phyloP scores from a whole-genome alignment of 1,139 yeast species.

The Pichia sp. region DNA sequence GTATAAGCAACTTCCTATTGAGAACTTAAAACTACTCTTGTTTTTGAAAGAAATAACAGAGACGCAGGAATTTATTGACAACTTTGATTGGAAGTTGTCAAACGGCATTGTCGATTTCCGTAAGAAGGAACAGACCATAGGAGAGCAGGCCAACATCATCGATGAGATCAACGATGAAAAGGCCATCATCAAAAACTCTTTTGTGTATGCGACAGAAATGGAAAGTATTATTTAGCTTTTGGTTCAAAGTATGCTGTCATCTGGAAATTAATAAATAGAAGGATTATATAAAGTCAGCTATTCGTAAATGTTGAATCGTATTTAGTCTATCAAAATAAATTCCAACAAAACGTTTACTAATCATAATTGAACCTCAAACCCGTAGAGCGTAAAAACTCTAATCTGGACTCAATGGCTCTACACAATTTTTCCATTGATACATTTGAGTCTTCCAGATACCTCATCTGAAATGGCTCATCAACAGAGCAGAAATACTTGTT shows the following conservation, averaged over 20 bases:
- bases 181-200: conserved; percentile 54
- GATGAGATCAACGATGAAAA: conserved; percentile 39
- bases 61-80: conserved; percentile 56
- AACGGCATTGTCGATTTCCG: conserved; percentile 61
- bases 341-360: not conserved
- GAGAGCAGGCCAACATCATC: conserved; percentile 12
- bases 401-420: conserved; percentile 24
- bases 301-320: not conserved
- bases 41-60: conserved; percentile 67
- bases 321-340: not conserved
- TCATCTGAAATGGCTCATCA: conserved; percentile 23
- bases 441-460: conserved; percentile 26
- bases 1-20: conserved; percentile 69
- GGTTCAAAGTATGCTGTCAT: not conserved
- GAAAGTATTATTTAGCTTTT: conserved; percentile 66
- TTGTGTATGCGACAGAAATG: conserved; percentile 78
- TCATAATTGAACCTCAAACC: not conserved
- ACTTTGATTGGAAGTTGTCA: conserved; percentile 60
- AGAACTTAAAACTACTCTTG: conserved; percentile 76
- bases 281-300: not conserved
- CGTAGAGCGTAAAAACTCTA: conserved; percentile 19
- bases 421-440: conserved; percentile 26
- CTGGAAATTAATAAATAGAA: not conserved
- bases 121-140: conserved; percentile 24
- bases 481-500: conserved; percentile 33